Evolutionary conservation across 2,329 filamentous ascomycete species (phyloP).

Genomic region (Epicoccum sorghinum): DNA sequence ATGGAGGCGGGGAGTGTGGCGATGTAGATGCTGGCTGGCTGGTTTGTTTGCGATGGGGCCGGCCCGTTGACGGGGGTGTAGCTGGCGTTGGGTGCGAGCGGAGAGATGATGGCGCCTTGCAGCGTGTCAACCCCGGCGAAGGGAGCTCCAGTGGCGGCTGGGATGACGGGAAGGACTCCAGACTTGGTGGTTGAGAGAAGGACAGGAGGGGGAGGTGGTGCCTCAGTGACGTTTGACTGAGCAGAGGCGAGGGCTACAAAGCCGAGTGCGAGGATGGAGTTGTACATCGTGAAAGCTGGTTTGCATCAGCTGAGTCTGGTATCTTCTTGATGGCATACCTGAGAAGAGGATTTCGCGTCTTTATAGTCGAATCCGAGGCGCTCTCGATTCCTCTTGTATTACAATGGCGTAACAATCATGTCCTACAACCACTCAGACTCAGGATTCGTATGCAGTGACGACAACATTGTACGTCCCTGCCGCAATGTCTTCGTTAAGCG

Average conservation of each 20-base stretch:
- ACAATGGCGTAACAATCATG: neutral
- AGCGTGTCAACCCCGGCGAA: constrained; percentile 32
- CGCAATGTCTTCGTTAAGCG: neutral
- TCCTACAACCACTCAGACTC: neutral
- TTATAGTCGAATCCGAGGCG: neutral
- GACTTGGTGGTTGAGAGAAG: constrained; percentile 29
- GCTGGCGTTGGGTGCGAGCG: constrained; percentile 26
- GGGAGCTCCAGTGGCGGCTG: constrained; percentile 16
- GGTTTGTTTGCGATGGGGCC: constrained; percentile 26
- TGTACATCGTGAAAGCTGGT: neutral
- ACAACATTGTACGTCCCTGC: constrained; percentile 8
- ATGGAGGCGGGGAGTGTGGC: constrained; percentile 28
- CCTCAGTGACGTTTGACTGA: constrained; percentile 26
- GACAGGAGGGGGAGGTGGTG: constrained; percentile 21
- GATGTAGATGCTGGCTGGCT: constrained; percentile 29
- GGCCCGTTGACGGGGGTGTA: constrained; percentile 31
- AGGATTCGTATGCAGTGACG: constrained; percentile 2
- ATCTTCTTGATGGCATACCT: no score
- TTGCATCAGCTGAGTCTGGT: no score
- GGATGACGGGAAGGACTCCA: constrained; percentile 28
- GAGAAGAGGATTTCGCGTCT: neutral
- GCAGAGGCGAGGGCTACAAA: constrained; percentile 16
- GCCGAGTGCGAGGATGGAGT: constrained; percentile 15
- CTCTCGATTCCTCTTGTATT: neutral
- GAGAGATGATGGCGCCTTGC: constrained; percentile 35